Evolutionary conservation across 2,329 filamentous ascomycete species (phyloP), one percentile per base, ranked within the genome.

Genomic region (Cylindrodendrum hubeiense): DNA sequence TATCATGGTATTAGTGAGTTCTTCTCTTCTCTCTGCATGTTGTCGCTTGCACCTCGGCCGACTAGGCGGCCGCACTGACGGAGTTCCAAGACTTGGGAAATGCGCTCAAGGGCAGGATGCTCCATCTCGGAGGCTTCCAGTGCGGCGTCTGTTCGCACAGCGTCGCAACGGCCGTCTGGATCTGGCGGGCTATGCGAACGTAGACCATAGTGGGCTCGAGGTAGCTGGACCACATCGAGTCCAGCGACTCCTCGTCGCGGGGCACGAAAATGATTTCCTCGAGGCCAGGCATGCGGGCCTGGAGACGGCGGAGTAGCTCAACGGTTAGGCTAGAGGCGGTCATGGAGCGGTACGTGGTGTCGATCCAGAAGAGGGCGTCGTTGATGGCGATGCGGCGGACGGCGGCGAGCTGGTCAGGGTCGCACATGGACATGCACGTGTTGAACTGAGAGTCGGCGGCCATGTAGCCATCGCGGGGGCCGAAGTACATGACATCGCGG

Each of bases 401-500:
- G 12, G 69, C 60, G 9, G 77, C 77, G 49, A 85, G 77, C 65
- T 86, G 82, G 10, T 70, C 71, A 6, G 77, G 79, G 46, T 78
- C 76, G 67, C 79, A 82, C 71, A 85, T 77, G 55, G 79, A 73
- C 74, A 85, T 78, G 69, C 80, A 80, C 15, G 82, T 83, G 54
- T 79, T 78, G 60, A 86, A 82, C 66, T 85, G 80, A 6, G 83
- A 78, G 60, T 81, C 79, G 54, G 83, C 78, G 21, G 81, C 82
- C 79, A 83, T 83, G 74, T 79, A 82, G 55, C 83, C 83, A 26
- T 80, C 72, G 33, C 81, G 77, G 12, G 80, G 78, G 37, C 83
- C 83, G 67, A 86, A 85, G 71, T 83, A 86, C 55, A 86, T 76
- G n/a, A 83, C 78, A 63, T 86, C 84, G 53, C 70, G 70, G 15